Conservation (phyloP, 768 basidiomycete species). For the Ramaria rubella region DNA sequence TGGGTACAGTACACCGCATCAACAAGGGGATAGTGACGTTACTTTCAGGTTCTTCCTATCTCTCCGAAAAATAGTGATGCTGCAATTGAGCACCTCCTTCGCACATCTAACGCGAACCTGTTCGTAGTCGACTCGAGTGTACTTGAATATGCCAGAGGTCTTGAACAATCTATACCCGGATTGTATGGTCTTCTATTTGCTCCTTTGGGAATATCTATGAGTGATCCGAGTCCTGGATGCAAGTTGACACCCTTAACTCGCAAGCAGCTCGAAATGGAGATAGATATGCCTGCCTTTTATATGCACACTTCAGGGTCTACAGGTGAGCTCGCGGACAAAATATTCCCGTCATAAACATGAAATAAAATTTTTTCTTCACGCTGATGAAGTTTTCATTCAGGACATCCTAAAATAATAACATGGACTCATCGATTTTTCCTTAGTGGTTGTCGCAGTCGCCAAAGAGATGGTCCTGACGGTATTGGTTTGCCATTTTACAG, state of each 20-base stretch:
- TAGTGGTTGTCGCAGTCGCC: neutral
- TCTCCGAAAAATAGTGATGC: conserved; percentile 7
- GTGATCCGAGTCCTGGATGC: neutral
- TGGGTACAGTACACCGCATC: neutral
- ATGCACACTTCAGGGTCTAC: conserved; percentile 4
- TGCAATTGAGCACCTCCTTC: conserved; percentile 5
- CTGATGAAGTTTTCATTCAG: neutral
- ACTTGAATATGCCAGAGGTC: neutral
- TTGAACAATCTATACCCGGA: neutral
- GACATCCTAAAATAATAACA: conserved; percentile 1
- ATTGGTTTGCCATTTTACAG: neutral
- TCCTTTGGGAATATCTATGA: neutral
- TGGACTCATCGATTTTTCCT: conserved; percentile 2
- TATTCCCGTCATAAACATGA: neutral
- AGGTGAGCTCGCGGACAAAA: neutral
- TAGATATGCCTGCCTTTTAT: neutral
- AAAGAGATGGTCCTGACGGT: neutral
- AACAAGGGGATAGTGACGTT: neutral
- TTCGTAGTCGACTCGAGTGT: neutral
- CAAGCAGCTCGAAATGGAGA: neutral
- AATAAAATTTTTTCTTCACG: neutral
- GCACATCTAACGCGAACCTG: neutral
- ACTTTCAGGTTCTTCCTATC: conserved; percentile 2
- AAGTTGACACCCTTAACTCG: neutral
- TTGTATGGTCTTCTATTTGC: neutral